These are phyloP conservation scores for Globisporangium radiosum DNA, from an alignment of 352 stramenopile genomes.

Conservation along the genomic window DNA sequence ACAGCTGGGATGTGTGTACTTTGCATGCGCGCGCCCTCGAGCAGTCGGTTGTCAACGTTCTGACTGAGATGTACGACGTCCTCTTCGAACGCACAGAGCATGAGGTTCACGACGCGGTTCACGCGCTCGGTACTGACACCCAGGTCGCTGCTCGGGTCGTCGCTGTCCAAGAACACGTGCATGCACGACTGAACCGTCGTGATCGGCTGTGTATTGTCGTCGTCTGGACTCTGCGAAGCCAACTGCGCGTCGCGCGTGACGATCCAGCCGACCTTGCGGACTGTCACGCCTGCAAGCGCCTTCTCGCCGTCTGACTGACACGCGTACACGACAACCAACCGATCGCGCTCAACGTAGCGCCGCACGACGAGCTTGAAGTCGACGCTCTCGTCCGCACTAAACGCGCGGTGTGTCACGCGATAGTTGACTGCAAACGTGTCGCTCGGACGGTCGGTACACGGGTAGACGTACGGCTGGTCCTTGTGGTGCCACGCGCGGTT, in stretches of 20 bases:
- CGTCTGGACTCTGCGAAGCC: too few species aligned
- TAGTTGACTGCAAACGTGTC: conserved; percentile 12
- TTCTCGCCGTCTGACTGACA: conserved; percentile 7
- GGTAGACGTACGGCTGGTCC: conserved; percentile 6
- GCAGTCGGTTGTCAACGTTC: conserved; percentile 4
- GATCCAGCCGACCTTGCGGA: neutral
- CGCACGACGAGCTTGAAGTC: conserved; percentile 9
- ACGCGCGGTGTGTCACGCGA: neutral
- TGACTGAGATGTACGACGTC: conserved; percentile 8
- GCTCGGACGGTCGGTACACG: neutral
- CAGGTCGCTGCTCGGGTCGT: neutral
- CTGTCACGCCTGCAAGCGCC: neutral
- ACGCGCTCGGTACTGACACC: neutral
- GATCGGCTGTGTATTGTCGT: neutral
- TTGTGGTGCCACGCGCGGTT: conserved; percentile 6
- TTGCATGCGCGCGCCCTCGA: neutral
- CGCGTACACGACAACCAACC: conserved; percentile 5
- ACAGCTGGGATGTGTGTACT: neutral
- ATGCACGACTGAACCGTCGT: conserved; percentile 6
- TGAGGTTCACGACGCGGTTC: conserved; percentile 6
- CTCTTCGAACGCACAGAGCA: conserved; percentile 7
- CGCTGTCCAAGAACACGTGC: neutral
- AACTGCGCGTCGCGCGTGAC: neutral
- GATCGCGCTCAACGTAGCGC: conserved; percentile 8
- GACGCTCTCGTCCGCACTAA: neutral